Base-by-base conservation (phyloP, 2,329 filamentous ascomycete species). In the Clonostachys sp. region DNA sequence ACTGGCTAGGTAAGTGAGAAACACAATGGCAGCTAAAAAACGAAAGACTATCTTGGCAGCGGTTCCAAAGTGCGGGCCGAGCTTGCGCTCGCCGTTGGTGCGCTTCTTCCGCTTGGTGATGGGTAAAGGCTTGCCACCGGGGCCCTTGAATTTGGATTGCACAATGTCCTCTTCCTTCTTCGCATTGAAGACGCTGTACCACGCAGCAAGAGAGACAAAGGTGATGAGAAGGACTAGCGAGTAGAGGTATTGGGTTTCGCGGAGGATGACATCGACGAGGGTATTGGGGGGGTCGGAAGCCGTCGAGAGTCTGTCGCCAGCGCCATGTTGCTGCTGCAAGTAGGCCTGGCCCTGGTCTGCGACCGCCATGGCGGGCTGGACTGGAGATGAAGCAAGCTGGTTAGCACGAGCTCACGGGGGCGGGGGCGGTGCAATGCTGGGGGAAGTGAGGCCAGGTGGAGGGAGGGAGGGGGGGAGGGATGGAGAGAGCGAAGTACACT, bases 81-180 rank as follows among this genome's bases (percentile, higher is more conserved):
- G 62, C 53, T 68, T 67, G 43, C 68, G 61, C 67, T 72, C 58
- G 65, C 70, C 64, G 68, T 72, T 54, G 64, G 67, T 61, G 62
- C 77, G 64, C 68, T 73, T 69, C 62, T 72, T 73, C 49, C 73
- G 81, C 61, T 83, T 87, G 50, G 75, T 80, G 44, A 74, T 63
- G n/a, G 90, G 91, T 46, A 96, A 73, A 34, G 90, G 90, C 64
- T 95, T 91, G 55, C 91, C 92, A 48, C 89, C 91, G 2, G 91
- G 91, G n/a, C 91, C 91, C 46, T 77, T 83, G 54, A 80, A 66
- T 34, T 66, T 73, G 18, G 74, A 77, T 45, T 66, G 63, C 18
- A 72, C 61, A 35, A 71, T 59, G 52, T 74, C 68, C 36, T 77
- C 75, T 48, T 73, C 70, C 46, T 70, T 75, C 53, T 71, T 72